These are phyloP conservation scores for Nicotiana tabacum DNA, from an alignment of 257 asterid genomes.

Conservation along the genomic window DNA sequence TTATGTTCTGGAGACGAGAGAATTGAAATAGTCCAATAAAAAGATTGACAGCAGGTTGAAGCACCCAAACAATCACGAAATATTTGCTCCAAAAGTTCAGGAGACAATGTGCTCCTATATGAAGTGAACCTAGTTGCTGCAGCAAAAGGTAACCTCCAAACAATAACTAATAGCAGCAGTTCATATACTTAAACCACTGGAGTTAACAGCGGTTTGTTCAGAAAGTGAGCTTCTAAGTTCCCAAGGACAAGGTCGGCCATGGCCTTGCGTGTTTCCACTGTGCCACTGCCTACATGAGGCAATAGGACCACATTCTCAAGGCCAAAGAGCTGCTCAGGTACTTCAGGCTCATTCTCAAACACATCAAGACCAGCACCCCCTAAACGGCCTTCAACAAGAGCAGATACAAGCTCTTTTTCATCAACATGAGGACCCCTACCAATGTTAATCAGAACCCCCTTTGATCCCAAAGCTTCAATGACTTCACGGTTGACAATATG, in stretches of 20 bases:
- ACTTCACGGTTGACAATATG: constrained; percentile 67
- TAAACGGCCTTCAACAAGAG: constrained; percentile 74
- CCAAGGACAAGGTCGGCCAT: constrained; percentile 79
- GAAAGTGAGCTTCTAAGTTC: constrained; percentile 72
- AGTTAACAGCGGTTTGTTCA: constrained; percentile 50
- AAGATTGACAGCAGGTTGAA: neutral
- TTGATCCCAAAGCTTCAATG: constrained; percentile 65
- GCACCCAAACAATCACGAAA: neutral
- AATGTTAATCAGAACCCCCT: constrained; percentile 72
- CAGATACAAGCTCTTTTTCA: constrained; percentile 70
- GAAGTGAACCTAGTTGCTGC: neutral
- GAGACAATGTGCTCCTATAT: neutral
- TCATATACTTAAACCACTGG: constrained; percentile 44
- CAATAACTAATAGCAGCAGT: neutral
- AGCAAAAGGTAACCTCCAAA: neutral
- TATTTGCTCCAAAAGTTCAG: neutral
- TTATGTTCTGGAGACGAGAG: neutral
- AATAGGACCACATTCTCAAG: constrained; percentile 63
- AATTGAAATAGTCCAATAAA: neutral
- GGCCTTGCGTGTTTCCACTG: constrained; percentile 54
- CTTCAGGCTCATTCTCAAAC: constrained; percentile 69
- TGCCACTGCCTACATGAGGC: constrained; percentile 78
- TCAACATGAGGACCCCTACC: constrained; percentile 84
- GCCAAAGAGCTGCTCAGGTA: constrained; percentile 51
- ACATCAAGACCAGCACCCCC: constrained; percentile 95